Evolutionary conservation across 169 alveolate genomes (phyloP).

Genomic region (Cryptosporidium sp.): DNA sequence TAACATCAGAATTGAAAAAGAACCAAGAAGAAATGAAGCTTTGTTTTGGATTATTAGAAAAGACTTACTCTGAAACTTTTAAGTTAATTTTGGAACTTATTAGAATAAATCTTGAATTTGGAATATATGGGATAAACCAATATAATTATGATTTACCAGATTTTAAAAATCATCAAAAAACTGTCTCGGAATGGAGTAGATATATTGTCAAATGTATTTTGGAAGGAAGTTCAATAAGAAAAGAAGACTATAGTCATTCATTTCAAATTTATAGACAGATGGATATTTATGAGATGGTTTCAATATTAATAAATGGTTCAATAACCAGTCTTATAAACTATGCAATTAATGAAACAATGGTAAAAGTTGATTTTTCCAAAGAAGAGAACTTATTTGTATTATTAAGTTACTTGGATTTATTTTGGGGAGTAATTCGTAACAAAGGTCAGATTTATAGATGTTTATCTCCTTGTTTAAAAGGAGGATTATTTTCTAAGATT

Average conservation of each 20-base stretch:
- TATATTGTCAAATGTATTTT: conserved; percentile 26
- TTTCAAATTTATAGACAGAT: conserved; percentile 27
- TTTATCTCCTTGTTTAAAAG: conserved; percentile 55
- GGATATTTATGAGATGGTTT: conserved; percentile 34
- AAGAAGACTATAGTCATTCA: conserved; percentile 1
- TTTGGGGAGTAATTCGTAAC: conserved; percentile 43
- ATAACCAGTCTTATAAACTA: conserved; percentile 4
- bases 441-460: conserved; percentile 42
- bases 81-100: neutral
- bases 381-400: conserved; percentile 5
- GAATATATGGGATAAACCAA: neutral
- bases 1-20: neutral
- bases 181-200: conserved; percentile 50
- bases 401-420: conserved; percentile 20
- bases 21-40: neutral
- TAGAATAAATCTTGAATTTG: conserved; percentile 29
- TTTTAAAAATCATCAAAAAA: neutral
- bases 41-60: neutral
- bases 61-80: conserved; percentile 1
- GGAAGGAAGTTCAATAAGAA: conserved; percentile 26
- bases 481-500: neutral
- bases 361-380: neutral
- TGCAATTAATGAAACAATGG: neutral
- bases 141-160: neutral
- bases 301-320: conserved; percentile 7